Base-by-base conservation (phyloP, 176 grass and related monocot species). In the Hsuehochloa calcarea region DNA sequence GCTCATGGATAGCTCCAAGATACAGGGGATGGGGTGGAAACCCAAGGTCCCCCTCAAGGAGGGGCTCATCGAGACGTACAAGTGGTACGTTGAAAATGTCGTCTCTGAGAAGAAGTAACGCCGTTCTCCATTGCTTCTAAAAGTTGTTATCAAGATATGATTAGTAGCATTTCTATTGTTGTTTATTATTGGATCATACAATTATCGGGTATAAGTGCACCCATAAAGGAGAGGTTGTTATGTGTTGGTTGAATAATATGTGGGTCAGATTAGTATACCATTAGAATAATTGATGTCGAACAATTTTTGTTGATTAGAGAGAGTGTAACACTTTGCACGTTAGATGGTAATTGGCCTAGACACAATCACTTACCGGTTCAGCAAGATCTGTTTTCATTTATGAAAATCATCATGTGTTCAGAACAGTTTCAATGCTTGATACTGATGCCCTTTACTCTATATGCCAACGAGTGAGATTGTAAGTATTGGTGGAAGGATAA, bases 1-100 rank as follows among this genome's bases (percentile, higher is more conserved):
- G 91, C 93, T 96, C 80, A 92, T 96, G 91, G 93, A 96, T 80
- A 91, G 72, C 73, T 96, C 93, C 47, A 96, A 88, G 89, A 88
- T 96, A 52, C 88, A 88, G 27, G 77, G 60, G 16, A 91, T 93
- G 81, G 93, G 93, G 1, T 96, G 93, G 93, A 84, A 75, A 68
- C 89, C 93, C 9, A 92, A 93, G 84, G 41, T 93, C 14, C 16
- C 77, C 0, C 93, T 96, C 73, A 86, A 86, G 62, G 90, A 93
- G 11, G 93, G 93, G 23, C 90, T 96, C 0, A 47, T 87, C 0
- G 86, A 90, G 75, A 96, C 91, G 1, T 93, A 96, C 87, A 92
- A 91, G 74, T 96, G 94, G 94, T 96, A 96, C 5, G 89, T 93
- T 1, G 91, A 93, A 29, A 93, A 93, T 64, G 91, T 93, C 1